These are phyloP conservation scores for Claviceps citrina DNA, from an alignment of 2,329 filamentous ascomycete genomes.

Conservation along the genomic window DNA sequence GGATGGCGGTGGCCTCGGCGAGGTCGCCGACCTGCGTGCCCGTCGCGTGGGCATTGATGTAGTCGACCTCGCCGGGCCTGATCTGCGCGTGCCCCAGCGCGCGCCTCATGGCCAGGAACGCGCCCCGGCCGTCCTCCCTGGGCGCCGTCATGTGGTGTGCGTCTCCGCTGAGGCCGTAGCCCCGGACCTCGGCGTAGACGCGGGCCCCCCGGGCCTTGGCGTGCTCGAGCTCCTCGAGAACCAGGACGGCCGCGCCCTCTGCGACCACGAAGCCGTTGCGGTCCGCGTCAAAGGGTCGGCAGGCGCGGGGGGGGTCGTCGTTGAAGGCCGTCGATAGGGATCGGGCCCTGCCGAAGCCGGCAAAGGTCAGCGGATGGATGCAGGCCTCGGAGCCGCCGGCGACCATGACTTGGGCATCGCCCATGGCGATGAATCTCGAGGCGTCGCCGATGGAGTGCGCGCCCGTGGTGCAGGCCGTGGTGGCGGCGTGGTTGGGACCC, in stretches of 20 bases:
- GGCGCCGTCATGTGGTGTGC: conserved; percentile 91
- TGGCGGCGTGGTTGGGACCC: conserved; percentile 83
- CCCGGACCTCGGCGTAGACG: conserved; percentile 78
- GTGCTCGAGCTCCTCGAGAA: conserved; percentile 84
- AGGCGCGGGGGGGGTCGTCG: conserved; percentile 51
- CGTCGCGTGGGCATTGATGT: conserved; percentile 92
- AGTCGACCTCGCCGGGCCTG: conserved; percentile 58
- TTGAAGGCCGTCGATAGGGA: conserved; percentile 77
- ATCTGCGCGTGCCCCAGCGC: conserved; percentile 60
- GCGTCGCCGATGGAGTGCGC: conserved; percentile 92
- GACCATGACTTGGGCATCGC: conserved; percentile 88
- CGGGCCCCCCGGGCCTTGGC: conserved; percentile 61
- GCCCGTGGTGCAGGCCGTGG: conserved; percentile 91
- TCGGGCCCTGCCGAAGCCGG: conserved; percentile 76
- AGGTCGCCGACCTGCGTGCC: conserved; percentile 73
- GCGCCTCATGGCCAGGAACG: conserved; percentile 68
- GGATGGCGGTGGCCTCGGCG: conserved; percentile 76
- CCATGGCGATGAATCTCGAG: conserved; percentile 76
- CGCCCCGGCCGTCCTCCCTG: conserved; percentile 65
- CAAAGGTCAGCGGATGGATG: conserved; percentile 84
- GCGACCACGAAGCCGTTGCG: conserved; percentile 82
- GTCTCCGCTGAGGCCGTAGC: conserved; percentile 83
- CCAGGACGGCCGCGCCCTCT: conserved; percentile 75
- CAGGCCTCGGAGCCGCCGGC: conserved; percentile 93
- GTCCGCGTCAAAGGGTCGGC: conserved; percentile 70